Base-by-base conservation (phyloP, 2,329 filamentous ascomycete genomes). In the Trichoderma atroviride region DNA sequence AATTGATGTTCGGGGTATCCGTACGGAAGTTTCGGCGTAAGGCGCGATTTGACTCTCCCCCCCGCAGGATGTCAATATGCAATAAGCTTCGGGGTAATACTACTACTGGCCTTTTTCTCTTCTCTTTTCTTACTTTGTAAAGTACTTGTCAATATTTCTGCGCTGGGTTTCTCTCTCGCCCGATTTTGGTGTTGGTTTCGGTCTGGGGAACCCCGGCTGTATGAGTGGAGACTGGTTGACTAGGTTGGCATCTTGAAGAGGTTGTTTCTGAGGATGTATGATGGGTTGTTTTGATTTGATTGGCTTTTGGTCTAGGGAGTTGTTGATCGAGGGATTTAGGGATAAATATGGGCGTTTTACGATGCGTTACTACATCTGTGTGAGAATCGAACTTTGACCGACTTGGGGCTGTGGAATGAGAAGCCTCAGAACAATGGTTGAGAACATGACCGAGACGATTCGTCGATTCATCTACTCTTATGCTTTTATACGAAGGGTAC, bases 161-260 rank as follows among this genome's bases (percentile, higher is more conserved):
- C 27, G 4, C 27, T 4, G 27, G 27, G 27, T 27, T 35, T 27
- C 55, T 31, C n/a, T 43, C 40, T 43, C 40, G 40, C 40, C 40
- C 40, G 40, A 19, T n/a, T 43, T 43, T 43, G 16, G 40, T 43
- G 40, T 9, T 43, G 40, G 40, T 9, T 9, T 7, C 19, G 40
- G 19, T 43, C 43, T 66, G 63, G 63, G 63, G 63, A 66, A 66
- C 47, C 63, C 37, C 19, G 11, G 63, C 27, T 27, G 27, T 37
- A n/a, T 35, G 37, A n/a, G 53, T 40, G 53, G 63, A 19, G 55
- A 19, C 50, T 35, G 11, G 10, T 13, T 35, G 11, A 7, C 5
- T 40, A 7, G 37, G 5, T 40, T 43, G 6, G 40, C n/a, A 24
- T 58, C 37, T 58, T 27, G 27, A 58, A 37, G 31, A 24, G 33